Evolutionary conservation across 306 rosid genomes (phyloP).

Genomic region (Acacia acuminata): DNA sequence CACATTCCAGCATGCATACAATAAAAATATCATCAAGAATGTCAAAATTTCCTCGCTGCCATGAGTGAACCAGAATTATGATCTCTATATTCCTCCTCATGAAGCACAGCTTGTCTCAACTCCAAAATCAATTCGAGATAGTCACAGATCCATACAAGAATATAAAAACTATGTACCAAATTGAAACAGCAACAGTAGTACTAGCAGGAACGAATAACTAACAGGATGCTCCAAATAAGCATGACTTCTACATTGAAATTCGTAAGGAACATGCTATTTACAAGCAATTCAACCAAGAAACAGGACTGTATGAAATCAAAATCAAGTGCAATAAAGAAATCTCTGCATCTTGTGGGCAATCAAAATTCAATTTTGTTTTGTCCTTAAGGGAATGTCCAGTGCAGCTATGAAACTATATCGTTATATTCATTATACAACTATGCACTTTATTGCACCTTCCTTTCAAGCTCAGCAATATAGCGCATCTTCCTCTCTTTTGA

Average conservation of each 20-base stretch:
- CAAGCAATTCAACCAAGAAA: neutral
- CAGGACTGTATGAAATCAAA: neutral
- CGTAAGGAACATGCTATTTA: neutral
- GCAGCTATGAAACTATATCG: too few species aligned
- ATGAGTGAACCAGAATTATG: too few species aligned
- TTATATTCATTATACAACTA: too few species aligned
- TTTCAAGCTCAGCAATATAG: constrained; percentile 84
- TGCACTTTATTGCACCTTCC: constrained; percentile 86
- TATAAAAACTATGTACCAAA: neutral
- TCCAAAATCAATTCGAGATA: neutral
- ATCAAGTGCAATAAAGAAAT: neutral
- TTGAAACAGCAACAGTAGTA: neutral
- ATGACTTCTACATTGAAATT: neutral
- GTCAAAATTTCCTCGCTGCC: too few species aligned
- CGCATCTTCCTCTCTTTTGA: constrained; percentile 94
- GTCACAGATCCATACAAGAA: neutral
- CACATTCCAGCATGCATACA: too few species aligned
- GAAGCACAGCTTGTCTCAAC: too few species aligned
- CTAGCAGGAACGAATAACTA: neutral
- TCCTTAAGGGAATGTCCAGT: too few species aligned
- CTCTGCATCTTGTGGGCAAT: neutral
- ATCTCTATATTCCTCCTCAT: too few species aligned
- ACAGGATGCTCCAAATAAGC: neutral
- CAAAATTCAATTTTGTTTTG: too few species aligned
- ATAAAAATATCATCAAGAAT: too few species aligned